Evolutionary conservation across 805 yeast species (phyloP).

Genomic region (Naumovozyma dairenensis): DNA sequence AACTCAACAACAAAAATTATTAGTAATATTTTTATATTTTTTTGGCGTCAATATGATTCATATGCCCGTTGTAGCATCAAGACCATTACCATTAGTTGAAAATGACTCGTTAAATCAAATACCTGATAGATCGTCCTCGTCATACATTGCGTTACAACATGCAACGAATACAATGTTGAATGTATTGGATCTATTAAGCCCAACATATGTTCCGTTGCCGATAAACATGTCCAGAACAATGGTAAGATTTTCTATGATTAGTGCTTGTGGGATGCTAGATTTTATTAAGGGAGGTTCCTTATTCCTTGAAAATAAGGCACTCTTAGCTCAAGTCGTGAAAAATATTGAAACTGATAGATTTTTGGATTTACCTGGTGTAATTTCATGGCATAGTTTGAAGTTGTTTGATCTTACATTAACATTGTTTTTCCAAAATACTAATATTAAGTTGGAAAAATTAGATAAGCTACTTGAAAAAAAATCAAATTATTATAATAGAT

Average conservation of each 20-base stretch:
- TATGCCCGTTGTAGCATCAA: conserved; percentile 48
- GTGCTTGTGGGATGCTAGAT: conserved; percentile 70
- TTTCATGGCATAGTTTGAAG: conserved; percentile 47
- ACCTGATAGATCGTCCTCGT: conserved; percentile 37
- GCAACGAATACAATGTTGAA: conserved; percentile 52
- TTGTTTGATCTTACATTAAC: conserved; percentile 51
- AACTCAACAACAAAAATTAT: conserved; percentile 41
- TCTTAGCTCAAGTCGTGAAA: conserved; percentile 41
- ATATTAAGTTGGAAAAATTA: conserved; percentile 23
- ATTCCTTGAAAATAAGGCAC: conserved; percentile 54
- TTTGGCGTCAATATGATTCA: conserved; percentile 56
- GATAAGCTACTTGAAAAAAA: conserved; percentile 23
- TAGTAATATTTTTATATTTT: conserved; percentile 49
- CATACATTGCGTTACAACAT: conserved; percentile 60
- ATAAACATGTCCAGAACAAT: conserved; percentile 51
- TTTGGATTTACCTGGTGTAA: conserved; percentile 49
- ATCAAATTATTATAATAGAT: conserved; percentile 19
- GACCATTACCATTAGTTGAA: conserved; percentile 18
- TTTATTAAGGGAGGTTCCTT: conserved; percentile 77
- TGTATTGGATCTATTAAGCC: conserved; percentile 36
- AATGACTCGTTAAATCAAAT: conserved; percentile 3
- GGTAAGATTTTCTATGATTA: conserved; percentile 52
- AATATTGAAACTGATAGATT: conserved; percentile 43
- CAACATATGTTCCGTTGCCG: conserved; percentile 50
- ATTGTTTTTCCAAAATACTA: conserved; percentile 48